Percentiles rank a stretch among this genome's conserved stretches.
Evolutionary conservation across 148 eudicot genomes (phyloP).

Genomic region (Agrostemma githago): DNA sequence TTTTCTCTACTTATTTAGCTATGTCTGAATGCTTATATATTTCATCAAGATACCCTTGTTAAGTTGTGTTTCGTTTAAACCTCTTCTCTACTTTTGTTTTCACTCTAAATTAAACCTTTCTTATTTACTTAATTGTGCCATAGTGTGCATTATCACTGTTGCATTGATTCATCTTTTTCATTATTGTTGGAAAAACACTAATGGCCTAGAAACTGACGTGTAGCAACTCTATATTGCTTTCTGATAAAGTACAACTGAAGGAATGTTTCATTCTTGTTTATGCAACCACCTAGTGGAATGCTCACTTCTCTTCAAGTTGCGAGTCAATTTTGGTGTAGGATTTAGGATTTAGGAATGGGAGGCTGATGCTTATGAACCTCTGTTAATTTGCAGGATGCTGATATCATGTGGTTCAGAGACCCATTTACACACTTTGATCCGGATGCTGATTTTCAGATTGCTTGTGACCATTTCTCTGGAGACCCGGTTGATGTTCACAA

Average conservation of each 20-base stretch:
- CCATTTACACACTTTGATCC: constrained; percentile 46
- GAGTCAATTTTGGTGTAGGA: neutral
- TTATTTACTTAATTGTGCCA: neutral
- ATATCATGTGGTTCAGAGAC: constrained; percentile 67
- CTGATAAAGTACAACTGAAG: neutral
- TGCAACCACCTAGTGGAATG: neutral
- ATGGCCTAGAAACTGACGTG: neutral
- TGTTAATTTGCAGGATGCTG: constrained; percentile 47
- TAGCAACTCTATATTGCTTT: neutral
- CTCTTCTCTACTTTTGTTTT: neutral
- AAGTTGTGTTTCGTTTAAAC: neutral
- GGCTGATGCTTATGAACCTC: constrained; percentile 9
- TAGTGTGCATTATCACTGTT: neutral
- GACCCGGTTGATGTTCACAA: constrained; percentile 37
- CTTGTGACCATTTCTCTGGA: constrained; percentile 50
- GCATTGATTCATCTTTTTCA: neutral
- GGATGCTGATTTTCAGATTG: constrained; percentile 60
- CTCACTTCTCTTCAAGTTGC: neutral
- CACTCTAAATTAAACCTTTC: no score
- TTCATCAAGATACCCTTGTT: neutral
- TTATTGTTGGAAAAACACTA: neutral
- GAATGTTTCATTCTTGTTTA: neutral
- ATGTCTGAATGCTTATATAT: neutral
- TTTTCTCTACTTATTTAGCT: neutral
- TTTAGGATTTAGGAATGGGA: neutral